Percentiles rank a stretch among this genome's conserved stretches.
phyloP scores from a whole-genome alignment of 1,284 basidiomycete species.

The Ustilago cynodontis region DNA sequence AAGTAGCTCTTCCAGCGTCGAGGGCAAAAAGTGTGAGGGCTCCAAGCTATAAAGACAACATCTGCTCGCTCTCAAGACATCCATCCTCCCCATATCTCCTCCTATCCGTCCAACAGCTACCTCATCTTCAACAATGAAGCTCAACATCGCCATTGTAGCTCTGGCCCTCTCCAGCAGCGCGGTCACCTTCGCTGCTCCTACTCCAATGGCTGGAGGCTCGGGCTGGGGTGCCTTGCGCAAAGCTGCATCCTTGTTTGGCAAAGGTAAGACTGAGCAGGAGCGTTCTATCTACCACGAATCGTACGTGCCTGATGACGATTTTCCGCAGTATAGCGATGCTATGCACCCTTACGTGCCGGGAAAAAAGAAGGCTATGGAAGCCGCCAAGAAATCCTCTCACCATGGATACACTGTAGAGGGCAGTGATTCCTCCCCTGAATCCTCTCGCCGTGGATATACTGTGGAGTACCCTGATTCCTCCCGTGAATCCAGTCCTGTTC shows the following conservation, averaged over 20 bases:
- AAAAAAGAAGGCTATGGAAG: background rate
- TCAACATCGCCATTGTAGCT: conserved; percentile 19
- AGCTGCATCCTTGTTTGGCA: background rate
- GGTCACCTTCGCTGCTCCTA: conserved; percentile 12
- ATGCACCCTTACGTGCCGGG: background rate
- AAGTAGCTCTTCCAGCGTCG: no score
- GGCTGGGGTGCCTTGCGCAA: background rate
- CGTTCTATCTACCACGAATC: background rate
- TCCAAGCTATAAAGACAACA: background rate
- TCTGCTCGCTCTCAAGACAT: background rate
- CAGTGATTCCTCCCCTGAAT: background rate
- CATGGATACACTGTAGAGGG: no score
- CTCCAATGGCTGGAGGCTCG: background rate
- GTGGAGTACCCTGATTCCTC: background rate
- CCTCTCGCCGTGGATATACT: background rate
- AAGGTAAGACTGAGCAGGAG: background rate
- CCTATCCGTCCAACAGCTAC: no score
- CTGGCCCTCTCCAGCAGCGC: conserved; percentile 16
- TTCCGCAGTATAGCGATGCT: background rate
- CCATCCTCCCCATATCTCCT: background rate
- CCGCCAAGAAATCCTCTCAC: background rate
- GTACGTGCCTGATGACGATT: background rate
- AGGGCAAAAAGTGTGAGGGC: no score
- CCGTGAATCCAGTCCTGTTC: background rate
- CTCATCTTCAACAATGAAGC: conserved; percentile 17